Conservation (phyloP, 78 protist species). For the Planoprotostelium fungivorum region DNA sequence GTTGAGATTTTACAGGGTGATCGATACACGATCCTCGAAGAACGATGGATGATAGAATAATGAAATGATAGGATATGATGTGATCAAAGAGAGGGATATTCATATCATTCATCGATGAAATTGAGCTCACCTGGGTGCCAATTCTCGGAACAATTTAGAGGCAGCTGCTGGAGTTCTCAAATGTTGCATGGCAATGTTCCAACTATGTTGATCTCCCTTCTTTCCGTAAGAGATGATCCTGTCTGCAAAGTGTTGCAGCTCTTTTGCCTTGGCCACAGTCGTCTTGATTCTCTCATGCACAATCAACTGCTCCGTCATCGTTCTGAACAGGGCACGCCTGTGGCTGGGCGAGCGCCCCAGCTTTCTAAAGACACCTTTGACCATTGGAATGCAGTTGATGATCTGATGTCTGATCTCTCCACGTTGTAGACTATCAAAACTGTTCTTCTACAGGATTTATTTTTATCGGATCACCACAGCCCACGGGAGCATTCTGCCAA, state of each 20-base stretch:
- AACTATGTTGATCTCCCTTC: background rate
- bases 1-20: too few relatives aligned
- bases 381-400: too few relatives aligned
- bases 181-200: background rate
- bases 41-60: too few relatives aligned
- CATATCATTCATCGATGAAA: too few relatives aligned
- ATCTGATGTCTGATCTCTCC: too few relatives aligned
- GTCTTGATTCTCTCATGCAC: slow-evolving; percentile 69
- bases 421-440: too few relatives aligned
- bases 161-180: background rate
- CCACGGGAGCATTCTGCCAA: too few relatives aligned
- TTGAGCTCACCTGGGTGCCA: background rate
- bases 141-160: background rate
- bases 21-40: too few relatives aligned
- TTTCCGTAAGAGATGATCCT: slow-evolving; percentile 46
- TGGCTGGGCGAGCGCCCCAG: slow-evolving; percentile 37
- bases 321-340: slow-evolving; percentile 62
- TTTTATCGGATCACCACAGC: too few relatives aligned
- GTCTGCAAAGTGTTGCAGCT: slow-evolving; percentile 52
- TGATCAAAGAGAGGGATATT: too few relatives aligned
- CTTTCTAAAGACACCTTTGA: slow-evolving; percentile 14
- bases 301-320: slow-evolving; percentile 47
- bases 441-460: too few relatives aligned
- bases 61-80: too few relatives aligned
- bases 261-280: slow-evolving; percentile 62